phyloP scores from a whole-genome alignment of 2,329 filamentous ascomycete genomes.

The Zasmidium cellare region DNA sequence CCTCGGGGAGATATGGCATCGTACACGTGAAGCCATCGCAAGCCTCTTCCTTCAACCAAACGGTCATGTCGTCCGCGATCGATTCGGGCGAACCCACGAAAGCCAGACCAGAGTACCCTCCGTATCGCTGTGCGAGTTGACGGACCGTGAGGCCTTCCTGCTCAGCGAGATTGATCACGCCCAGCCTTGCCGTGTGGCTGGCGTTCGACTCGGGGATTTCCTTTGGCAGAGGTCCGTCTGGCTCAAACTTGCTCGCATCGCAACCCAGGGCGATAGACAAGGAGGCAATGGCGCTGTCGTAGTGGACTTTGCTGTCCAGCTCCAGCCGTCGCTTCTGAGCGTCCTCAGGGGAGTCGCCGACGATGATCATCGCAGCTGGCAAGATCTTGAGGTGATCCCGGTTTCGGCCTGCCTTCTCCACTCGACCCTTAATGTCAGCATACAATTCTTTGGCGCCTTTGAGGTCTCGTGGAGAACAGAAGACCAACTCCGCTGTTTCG shows the following conservation, averaged over 20 bases:
- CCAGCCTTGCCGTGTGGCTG: conserved; percentile 20
- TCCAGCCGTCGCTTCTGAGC: conserved; percentile 26
- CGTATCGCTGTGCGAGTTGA: conserved; percentile 26
- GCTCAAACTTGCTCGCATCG: conserved; percentile 24
- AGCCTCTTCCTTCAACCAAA: conserved; percentile 23
- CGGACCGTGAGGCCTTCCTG: conserved; percentile 26
- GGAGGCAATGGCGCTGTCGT: conserved; percentile 26
- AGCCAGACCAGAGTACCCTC: conserved; percentile 25
- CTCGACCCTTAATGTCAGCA: conserved; percentile 25
- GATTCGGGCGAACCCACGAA: conserved; percentile 23
- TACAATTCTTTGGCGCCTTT: conserved; percentile 24
- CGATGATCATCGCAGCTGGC: conserved; percentile 29
- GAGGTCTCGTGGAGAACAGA: conserved; percentile 27
- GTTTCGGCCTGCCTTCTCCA: conserved; percentile 21
- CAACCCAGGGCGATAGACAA: conserved; percentile 24
- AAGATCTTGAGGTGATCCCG: conserved; percentile 26
- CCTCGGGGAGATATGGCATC: conserved; percentile 27
- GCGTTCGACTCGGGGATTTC: conserved; percentile 26
- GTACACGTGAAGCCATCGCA: conserved; percentile 28
- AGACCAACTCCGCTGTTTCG: conserved; percentile 29
- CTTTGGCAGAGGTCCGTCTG: conserved; percentile 25
- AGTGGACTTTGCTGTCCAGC: conserved; percentile 26
- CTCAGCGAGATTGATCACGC: conserved; percentile 22
- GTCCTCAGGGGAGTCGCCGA: conserved; percentile 25
- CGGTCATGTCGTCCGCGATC: conserved; percentile 26